Percentiles rank a stretch among this genome's conserved stretches.
phyloP scores from a whole-genome alignment of 352 stramenopile genomes.

The Globisporangium ultimum region DNA sequence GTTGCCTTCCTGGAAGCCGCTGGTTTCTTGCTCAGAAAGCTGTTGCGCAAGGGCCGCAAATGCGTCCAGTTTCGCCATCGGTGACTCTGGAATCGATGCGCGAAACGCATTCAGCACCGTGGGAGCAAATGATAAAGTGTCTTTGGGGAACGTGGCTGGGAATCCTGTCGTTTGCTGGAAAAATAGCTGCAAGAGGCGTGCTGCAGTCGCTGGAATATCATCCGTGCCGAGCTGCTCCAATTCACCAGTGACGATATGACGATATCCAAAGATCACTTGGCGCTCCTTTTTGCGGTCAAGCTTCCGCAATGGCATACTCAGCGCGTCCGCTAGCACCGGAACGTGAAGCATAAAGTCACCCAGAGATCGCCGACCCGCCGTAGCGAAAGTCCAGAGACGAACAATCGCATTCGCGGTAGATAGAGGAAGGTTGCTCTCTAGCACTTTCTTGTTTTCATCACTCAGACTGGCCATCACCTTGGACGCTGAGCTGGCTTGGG shows the following conservation, averaged over 20 bases:
- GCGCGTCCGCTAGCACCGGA: slow-evolving; percentile 40
- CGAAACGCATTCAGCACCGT: slow-evolving; percentile 47
- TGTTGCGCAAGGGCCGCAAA: slow-evolving; percentile 19
- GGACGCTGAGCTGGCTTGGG: slow-evolving; percentile 1
- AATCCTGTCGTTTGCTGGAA: slow-evolving; percentile 68
- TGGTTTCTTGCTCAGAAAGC: neutral
- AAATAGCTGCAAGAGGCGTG: slow-evolving; percentile 50
- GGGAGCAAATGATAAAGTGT: slow-evolving; percentile 25
- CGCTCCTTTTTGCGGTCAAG: slow-evolving; percentile 83
- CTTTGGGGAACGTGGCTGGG: slow-evolving; percentile 38
- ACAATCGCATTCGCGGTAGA: slow-evolving; percentile 52
- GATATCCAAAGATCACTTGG: slow-evolving; percentile 62
- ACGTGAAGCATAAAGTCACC: slow-evolving; percentile 63
- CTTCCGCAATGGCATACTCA: slow-evolving; percentile 79
- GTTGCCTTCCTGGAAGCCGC: slow-evolving; percentile 7
- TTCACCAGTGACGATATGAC: slow-evolving; percentile 40
- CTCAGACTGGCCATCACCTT: slow-evolving; percentile 32
- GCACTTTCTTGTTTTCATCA: slow-evolving; percentile 58
- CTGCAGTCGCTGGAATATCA: slow-evolving; percentile 24
- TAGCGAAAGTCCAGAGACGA: slow-evolving; percentile 65
- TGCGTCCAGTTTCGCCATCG: slow-evolving; percentile 23
- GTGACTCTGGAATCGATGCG: slow-evolving; percentile 29
- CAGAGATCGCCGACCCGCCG: slow-evolving; percentile 53
- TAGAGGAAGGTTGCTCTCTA: slow-evolving; percentile 52
- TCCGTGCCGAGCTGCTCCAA: slow-evolving; percentile 31